Base-by-base conservation (phyloP, 2,329 filamentous ascomycete species). In the Escovopsis sp. region DNA sequence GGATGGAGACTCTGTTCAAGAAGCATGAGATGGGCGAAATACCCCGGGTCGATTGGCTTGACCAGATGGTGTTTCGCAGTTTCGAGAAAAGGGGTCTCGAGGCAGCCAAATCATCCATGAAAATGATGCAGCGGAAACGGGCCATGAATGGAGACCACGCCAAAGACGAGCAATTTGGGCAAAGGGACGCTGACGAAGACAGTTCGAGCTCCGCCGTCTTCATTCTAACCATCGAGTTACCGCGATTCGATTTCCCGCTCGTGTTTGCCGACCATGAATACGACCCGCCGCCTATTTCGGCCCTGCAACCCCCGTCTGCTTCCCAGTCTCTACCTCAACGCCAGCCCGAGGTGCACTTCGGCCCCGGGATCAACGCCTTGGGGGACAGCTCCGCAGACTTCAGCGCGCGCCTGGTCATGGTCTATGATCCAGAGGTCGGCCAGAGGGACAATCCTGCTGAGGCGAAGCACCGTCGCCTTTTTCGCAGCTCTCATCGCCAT, bases 11-110 rank as follows among this genome's bases (percentile, higher is more conserved):
- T 41, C 62, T 96, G 16, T 83, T 98, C 57, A 98, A 98, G 63
- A 94, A 94, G 62, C 91, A 96, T 56, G 93, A 98, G 57, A 93
- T 95, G 82, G 88, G 87, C 14, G 91, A 98, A 57, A 89, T 98
- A 24, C 79, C 85, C 1, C 77, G 87, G 13, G 83, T 94, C 38
- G 85, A 93, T 53, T 98, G 91, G 93, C 73, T 98, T 35, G 91
- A 98, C 58, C 84, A 91, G 54, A 72, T 96, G 51, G 88, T 95
- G 3, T 98, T 94, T 57, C 79, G 89, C 34, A 82, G 82, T 40
- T 80, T 94, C 45, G 89, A 94, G 63, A 91, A 84, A 62, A 71
- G 78, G 44, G 76, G 80, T 16, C 57, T 77, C 3, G 71, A 79
- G 52, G 74, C 76, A 10, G 77, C 82, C 31, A 74, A 71, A 51